phyloP scores from a whole-genome alignment of 768 basidiomycete species.

The Boletus reticulatus region DNA sequence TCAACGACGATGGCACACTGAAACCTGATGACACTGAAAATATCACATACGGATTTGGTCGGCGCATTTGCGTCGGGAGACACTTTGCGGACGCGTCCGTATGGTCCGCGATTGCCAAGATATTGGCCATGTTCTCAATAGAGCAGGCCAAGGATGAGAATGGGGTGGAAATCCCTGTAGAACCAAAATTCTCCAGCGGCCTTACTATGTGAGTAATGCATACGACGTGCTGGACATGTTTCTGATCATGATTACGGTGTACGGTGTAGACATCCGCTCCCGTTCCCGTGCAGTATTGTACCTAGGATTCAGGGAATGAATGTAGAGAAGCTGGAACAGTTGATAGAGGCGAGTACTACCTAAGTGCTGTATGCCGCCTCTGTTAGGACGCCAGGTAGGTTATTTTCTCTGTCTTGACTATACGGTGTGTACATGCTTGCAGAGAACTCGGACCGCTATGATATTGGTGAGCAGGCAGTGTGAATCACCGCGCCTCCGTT shows the following conservation, averaged over 20 bases:
- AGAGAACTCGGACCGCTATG: neutral
- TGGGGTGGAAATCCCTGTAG: conserved; percentile 19
- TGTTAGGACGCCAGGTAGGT: no score
- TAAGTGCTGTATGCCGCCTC: neutral
- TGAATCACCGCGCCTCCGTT: no score
- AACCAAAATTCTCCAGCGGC: conserved; percentile 6
- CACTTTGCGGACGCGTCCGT: conserved; percentile 25
- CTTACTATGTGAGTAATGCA: conserved; percentile 11
- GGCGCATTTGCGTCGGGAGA: conserved; percentile 31
- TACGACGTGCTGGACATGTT: neutral
- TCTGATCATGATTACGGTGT: neutral
- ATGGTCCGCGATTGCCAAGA: conserved; percentile 20
- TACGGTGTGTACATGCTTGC: neutral
- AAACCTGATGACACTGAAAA: conserved; percentile 6
- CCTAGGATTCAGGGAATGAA: conserved; percentile 9
- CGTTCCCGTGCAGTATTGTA: conserved; percentile 14
- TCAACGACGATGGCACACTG: conserved; percentile 26
- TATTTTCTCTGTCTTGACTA: neutral
- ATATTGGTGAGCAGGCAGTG: no score
- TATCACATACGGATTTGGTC: conserved; percentile 27
- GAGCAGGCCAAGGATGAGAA: conserved; percentile 15
- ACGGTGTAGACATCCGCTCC: conserved; percentile 12
- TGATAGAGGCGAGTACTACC: conserved; percentile 13
- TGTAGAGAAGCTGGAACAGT: conserved; percentile 6
- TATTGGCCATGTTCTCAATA: conserved; percentile 19